Base-by-base conservation (phyloP, 2,329 filamentous ascomycete species). In the Dothideomycetes sp. region DNA sequence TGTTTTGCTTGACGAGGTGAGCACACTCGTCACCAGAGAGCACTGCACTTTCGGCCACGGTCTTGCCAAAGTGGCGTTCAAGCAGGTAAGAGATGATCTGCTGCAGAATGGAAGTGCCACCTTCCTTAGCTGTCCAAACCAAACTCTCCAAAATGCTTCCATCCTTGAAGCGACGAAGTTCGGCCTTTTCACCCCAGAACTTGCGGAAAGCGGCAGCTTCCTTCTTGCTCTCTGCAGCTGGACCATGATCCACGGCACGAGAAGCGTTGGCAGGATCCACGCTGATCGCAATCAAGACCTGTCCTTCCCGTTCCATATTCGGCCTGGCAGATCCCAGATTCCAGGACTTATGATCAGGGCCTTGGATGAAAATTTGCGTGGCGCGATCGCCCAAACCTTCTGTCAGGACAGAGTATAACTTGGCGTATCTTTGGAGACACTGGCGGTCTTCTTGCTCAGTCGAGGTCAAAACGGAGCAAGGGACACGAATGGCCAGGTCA, bases 181-280 rank as follows among this genome's bases (percentile, higher is more conserved):
- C 91, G 1, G 91, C 77, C 58, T 91, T 94, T 8, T 89, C 82
- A 5, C 89, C 91, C 91, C 93, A 98, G 58, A 98, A 96, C 23
- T 80, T 76, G 24, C 85, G 83, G 60, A 95, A 98, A 22, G 72
- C 73, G 8, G 79, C 78, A 17, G 87, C 82, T 48, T 86, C 84
- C 48, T 82, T 79, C 60, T 89, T 87, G 46, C 91, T 76, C 56
- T 96, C 88, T 2, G 86, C 84, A 1, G 81, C 67, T 4, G 91
- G 91, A 0, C 91, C 91, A 57, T 87, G 84, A 50, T 98, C 91
- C 47, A 95, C 83, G 33, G 80, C 73, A 22, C 88, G 80, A 41
- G 73, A 68, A 53, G 82, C 80, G 51, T 85, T 82, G 25, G 74
- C 69, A 1, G 83, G 70, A 51, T 95, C 77, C 33, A 89, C 79